Conservation (phyloP, 1,139 yeast species). For the Nakaseomyces sp. region DNA sequence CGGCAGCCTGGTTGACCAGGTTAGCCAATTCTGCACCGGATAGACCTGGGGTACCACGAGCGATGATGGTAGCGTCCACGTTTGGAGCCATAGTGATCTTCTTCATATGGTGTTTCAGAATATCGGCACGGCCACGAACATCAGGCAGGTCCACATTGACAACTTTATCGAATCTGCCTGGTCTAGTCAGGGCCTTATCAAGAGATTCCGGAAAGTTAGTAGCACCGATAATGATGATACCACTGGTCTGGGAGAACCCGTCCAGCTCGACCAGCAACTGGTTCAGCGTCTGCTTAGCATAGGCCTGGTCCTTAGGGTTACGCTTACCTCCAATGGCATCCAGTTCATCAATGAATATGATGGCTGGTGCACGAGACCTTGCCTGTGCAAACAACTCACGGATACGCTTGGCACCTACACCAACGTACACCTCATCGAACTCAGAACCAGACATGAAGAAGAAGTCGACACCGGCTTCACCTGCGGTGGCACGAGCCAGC, state of each 20-base stretch:
- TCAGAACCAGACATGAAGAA: slow-evolving; percentile 98
- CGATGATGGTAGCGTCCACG: slow-evolving; percentile 81
- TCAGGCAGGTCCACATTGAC: slow-evolving; percentile 95
- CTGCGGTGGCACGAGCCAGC: slow-evolving; percentile 96
- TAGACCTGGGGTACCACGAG: slow-evolving; percentile 95
- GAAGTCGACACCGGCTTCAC: slow-evolving; percentile 98
- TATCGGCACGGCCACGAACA: slow-evolving; percentile 93
- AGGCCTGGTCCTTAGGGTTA: slow-evolving; percentile 95
- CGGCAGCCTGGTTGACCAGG: slow-evolving; percentile 95
- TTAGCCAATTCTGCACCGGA: slow-evolving; percentile 97
- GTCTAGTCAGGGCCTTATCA: slow-evolving; percentile 95
- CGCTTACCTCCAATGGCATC: slow-evolving; percentile 99
- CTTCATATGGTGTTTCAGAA: slow-evolving; percentile 83
- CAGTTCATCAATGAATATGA: slow-evolving; percentile 89
- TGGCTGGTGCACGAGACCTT: slow-evolving; percentile 91
- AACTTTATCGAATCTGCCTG: slow-evolving; percentile 95
- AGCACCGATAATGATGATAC: slow-evolving; percentile 94
- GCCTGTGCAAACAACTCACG: slow-evolving; percentile 92
- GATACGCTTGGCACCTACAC: slow-evolving; percentile 97
- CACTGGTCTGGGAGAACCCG: slow-evolving; percentile 89
- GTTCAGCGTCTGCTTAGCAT: slow-evolving; percentile 93
- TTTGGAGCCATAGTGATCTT: slow-evolving; percentile 78
- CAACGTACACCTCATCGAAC: slow-evolving; percentile 94
- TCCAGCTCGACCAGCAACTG: slow-evolving; percentile 93
- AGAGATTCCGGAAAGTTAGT: slow-evolving; percentile 95